phyloP scores from a whole-genome alignment of 2,329 filamentous ascomycete species.

The Proliferodiscus dingleyae region DNA sequence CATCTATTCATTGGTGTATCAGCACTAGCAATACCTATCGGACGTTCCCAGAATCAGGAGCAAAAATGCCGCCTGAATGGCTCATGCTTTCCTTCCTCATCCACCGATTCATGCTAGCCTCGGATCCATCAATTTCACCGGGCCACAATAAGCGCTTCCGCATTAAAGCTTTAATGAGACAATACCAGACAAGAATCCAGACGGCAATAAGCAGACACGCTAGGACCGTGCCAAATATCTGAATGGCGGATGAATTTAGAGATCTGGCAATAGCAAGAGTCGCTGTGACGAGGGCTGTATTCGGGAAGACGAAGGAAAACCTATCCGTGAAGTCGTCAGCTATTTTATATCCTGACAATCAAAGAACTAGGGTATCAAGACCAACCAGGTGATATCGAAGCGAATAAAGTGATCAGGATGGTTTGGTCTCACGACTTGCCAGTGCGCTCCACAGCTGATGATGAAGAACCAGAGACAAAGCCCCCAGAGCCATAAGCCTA shows the following conservation, averaged over 20 bases:
- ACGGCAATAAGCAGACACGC: slow-evolving; percentile 59
- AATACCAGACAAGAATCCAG: slow-evolving; percentile 63
- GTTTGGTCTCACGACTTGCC: slow-evolving; percentile 54
- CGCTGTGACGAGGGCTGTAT: slow-evolving; percentile 47
- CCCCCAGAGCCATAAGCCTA: slow-evolving; percentile 76
- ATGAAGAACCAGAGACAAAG: slow-evolving; percentile 83
- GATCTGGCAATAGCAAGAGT: slow-evolving; percentile 66
- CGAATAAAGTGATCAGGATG: slow-evolving; percentile 48
- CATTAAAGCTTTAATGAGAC: slow-evolving; percentile 66
- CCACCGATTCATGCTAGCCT: slow-evolving; percentile 12
- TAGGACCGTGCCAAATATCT: slow-evolving; percentile 64
- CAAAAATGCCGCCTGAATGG: too few species aligned
- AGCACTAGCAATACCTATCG: too few species aligned
- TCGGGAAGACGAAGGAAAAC: slow-evolving; percentile 59
- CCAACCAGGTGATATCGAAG: slow-evolving; percentile 81
- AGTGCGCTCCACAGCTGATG: slow-evolving; percentile 71
- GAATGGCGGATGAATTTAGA: slow-evolving; percentile 53
- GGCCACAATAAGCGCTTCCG: slow-evolving; percentile 71
- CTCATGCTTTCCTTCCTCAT: background rate
- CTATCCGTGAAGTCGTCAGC: slow-evolving; percentile 46
- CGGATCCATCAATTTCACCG: slow-evolving; percentile 32
- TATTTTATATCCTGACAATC: background rate
- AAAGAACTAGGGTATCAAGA: slow-evolving; percentile 35
- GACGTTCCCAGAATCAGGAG: too few species aligned
- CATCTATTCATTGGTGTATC: too few species aligned